These are phyloP conservation scores for Fraxinus greggii DNA, from an alignment of 305 asterid species.

Conservation along the genomic window DNA sequence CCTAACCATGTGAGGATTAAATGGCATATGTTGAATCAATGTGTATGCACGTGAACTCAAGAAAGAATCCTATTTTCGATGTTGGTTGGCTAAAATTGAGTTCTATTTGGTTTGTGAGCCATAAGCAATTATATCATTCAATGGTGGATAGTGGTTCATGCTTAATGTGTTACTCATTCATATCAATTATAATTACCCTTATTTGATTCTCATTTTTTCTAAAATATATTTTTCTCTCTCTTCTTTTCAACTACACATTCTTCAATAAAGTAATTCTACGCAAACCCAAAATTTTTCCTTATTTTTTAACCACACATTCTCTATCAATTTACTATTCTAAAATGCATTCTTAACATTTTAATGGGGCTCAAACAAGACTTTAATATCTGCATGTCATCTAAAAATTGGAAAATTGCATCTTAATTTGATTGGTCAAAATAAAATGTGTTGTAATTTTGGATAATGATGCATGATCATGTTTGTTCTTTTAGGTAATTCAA, in stretches of 20 bases:
- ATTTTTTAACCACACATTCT: not conserved
- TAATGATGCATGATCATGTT: not conserved
- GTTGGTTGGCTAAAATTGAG: not conserved
- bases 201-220: not conserved
- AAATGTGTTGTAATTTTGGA: not conserved
- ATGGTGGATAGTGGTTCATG: not conserved
- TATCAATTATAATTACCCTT: not conserved
- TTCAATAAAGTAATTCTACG: too few species aligned
- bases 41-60: not conserved
- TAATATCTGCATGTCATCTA: not conserved
- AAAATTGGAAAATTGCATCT: not conserved
- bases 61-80: not conserved
- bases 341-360: not conserved
- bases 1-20: not conserved
- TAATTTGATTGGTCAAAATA: not conserved
- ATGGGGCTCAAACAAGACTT: not conserved
- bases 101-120: not conserved
- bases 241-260: not conserved
- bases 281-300: not conserved
- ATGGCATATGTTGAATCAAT: not conserved
- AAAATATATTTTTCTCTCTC: not conserved
- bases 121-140: not conserved
- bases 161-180: not conserved
- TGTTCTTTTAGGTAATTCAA: not conserved
- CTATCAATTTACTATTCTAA: not conserved